Evolutionary conservation across 192 early-diverging fungal species (phyloP).

Genomic region (Hyaloraphidium curvatum): DNA sequence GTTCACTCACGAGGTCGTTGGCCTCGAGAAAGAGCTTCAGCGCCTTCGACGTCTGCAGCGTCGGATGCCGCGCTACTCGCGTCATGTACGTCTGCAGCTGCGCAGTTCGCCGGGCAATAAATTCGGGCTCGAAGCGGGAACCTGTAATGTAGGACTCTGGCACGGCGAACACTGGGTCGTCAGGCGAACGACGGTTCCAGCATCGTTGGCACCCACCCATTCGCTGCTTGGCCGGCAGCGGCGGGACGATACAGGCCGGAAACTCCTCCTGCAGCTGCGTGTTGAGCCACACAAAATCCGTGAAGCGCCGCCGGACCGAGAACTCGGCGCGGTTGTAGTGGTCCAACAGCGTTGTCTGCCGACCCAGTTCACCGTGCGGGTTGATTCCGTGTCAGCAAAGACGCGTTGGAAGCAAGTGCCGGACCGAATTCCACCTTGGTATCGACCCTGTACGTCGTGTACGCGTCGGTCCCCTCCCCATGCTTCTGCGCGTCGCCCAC

Average conservation of each 20-base stretch:
- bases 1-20: slow-evolving; percentile 23
- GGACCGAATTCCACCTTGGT: slow-evolving; percentile 31
- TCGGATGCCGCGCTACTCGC: slow-evolving; percentile 62
- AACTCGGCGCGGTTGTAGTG: slow-evolving; percentile 28
- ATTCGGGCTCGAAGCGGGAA: slow-evolving; percentile 80
- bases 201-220: slow-evolving; percentile 49
- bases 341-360: slow-evolving; percentile 6
- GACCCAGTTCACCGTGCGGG: slow-evolving; percentile 11
- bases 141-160: slow-evolving; percentile 62
- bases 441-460: slow-evolving; percentile 64
- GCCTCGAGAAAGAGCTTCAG: slow-evolving; percentile 69
- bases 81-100: slow-evolving; percentile 69
- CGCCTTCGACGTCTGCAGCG: slow-evolving; percentile 44
- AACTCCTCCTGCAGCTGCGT: slow-evolving; percentile 49
- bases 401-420: not conserved
- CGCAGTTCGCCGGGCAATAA: slow-evolving; percentile 59
- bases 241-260: slow-evolving; percentile 66
- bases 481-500: slow-evolving; percentile 74
- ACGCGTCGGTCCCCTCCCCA: slow-evolving; percentile 67
- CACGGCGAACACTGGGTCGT: too few relatives aligned
- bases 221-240: slow-evolving; percentile 78
- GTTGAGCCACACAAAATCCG: slow-evolving; percentile 87
- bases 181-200: too few relatives aligned
- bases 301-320: slow-evolving; percentile 70
- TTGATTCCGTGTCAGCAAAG: slow-evolving; percentile 5